Evolutionary conservation across 768 basidiomycete genomes (phyloP).

Genomic region (Hericium alpestre): DNA sequence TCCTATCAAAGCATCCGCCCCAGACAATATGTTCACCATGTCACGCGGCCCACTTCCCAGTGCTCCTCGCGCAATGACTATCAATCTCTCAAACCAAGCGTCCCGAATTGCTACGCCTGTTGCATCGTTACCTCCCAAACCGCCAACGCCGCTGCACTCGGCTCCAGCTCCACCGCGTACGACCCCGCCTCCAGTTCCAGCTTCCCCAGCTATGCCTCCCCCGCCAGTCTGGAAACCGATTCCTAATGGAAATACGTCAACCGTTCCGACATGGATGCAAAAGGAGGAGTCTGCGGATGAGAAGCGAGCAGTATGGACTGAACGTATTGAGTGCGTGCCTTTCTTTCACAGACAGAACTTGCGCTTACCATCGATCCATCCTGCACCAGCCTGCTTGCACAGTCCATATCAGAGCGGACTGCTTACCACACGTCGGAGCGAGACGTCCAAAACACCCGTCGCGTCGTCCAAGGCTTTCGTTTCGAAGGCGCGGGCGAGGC

Average conservation of each 20-base stretch:
- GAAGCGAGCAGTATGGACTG: not conserved
- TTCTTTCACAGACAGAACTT: not conserved
- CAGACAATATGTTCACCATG: not conserved
- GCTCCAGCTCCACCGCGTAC: not conserved
- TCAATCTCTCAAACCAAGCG: not conserved
- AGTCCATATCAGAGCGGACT: conserved; percentile 8
- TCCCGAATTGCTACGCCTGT: not conserved
- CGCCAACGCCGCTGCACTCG: not conserved
- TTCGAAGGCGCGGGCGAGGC: conserved; percentile 1
- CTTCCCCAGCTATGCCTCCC: not conserved
- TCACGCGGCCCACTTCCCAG: not conserved
- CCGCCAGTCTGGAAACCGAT: not conserved
- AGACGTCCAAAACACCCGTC: conserved; percentile 13
- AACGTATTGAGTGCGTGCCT: not conserved
- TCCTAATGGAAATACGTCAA: not conserved
- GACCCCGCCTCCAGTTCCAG: not conserved
- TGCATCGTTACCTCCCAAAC: not conserved
- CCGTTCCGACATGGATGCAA: not conserved
- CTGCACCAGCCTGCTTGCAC: conserved; percentile 24
- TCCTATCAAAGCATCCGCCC: not conserved
- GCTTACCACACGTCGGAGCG: conserved; percentile 5
- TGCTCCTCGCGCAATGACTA: not conserved
- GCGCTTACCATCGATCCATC: not conserved
- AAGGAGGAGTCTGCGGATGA: not conserved
- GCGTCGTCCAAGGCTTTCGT: conserved; percentile 14